Evolutionary conservation across 73 alveolate genomes (phyloP).

Genomic region (Urostyla sp.): DNA sequence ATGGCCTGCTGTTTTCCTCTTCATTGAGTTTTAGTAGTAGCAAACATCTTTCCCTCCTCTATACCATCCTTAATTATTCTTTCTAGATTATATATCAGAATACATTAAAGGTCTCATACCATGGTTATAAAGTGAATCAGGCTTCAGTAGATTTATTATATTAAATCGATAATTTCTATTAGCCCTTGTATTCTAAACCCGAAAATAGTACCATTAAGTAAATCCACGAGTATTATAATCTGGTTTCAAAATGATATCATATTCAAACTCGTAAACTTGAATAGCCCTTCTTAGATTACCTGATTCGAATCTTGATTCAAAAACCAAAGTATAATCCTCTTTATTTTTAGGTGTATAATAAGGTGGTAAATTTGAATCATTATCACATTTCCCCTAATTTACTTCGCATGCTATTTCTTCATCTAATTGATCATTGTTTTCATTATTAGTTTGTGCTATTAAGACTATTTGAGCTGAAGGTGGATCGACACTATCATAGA

Average conservation of each 20-base stretch:
- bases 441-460: neutral
- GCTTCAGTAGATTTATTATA: conserved; percentile 47
- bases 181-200: conserved; percentile 42
- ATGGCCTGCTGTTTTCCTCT: conserved; percentile 38
- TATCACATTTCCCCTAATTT: conserved; percentile 53
- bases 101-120: conserved; percentile 92
- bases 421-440: conserved; percentile 3
- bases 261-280: conserved; percentile 53
- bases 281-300: conserved; percentile 60
- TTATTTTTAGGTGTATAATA: conserved; percentile 73
- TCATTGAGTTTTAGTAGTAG: conserved; percentile 54
- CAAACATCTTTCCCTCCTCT: conserved; percentile 48
- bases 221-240: conserved; percentile 52
- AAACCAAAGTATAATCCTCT: conserved; percentile 90
- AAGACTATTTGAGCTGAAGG: conserved; percentile 34
- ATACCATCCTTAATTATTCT: conserved; percentile 47
- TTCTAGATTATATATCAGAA: conserved; percentile 83
- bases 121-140: conserved; percentile 68
- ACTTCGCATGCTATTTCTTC: neutral
- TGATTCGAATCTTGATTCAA: conserved; percentile 82
- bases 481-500: conserved; percentile 79
- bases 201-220: conserved; percentile 59
- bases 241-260: conserved; percentile 50
- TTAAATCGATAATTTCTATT: conserved; percentile 42
- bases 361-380: conserved; percentile 59